Evolutionary conservation across 257 asterid species (phyloP).

Genomic region (Cinchona pubescens): DNA sequence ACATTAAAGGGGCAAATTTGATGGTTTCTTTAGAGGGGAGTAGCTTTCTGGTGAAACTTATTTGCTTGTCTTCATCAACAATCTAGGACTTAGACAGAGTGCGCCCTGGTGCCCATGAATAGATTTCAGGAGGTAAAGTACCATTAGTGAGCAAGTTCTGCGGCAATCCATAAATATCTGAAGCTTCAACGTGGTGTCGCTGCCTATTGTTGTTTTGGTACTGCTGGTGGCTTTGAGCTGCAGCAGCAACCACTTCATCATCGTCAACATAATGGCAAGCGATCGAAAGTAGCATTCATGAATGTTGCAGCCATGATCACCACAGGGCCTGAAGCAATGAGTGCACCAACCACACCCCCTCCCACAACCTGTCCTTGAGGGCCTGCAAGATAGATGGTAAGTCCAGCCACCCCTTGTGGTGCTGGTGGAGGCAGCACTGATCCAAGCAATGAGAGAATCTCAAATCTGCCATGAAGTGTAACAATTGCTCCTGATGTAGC

Average conservation of each 20-base stretch:
- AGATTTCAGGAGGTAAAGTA: slow-evolving; percentile 40
- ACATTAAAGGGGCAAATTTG: background rate
- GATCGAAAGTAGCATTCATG: slow-evolving; percentile 77
- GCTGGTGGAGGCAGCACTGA: slow-evolving; percentile 91
- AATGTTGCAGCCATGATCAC: slow-evolving; percentile 89
- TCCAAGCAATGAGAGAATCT: slow-evolving; percentile 72
- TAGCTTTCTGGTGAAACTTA: background rate
- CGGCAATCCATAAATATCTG: slow-evolving; percentile 59
- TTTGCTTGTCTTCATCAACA: background rate
- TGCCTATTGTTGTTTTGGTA: slow-evolving; percentile 46
- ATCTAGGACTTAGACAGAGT: slow-evolving; percentile 39
- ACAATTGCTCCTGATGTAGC: slow-evolving; percentile 64
- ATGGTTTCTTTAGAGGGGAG: background rate
- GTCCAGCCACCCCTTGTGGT: slow-evolving; percentile 75
- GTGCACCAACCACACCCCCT: slow-evolving; percentile 75
- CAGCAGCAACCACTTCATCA: slow-evolving; percentile 35
- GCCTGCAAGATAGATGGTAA: slow-evolving; percentile 72
- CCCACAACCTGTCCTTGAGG: slow-evolving; percentile 91
- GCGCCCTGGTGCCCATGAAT: slow-evolving; percentile 57
- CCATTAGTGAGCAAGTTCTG: slow-evolving; percentile 67
- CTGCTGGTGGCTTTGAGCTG: slow-evolving; percentile 40
- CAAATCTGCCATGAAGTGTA: slow-evolving; percentile 81
- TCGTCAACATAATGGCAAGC: slow-evolving; percentile 73
- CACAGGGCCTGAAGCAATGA: slow-evolving; percentile 87
- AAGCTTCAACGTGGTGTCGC: slow-evolving; percentile 48